Conservation (phyloP, 2,329 filamentous ascomycete genomes). For the Atkinsonella texensis region DNA sequence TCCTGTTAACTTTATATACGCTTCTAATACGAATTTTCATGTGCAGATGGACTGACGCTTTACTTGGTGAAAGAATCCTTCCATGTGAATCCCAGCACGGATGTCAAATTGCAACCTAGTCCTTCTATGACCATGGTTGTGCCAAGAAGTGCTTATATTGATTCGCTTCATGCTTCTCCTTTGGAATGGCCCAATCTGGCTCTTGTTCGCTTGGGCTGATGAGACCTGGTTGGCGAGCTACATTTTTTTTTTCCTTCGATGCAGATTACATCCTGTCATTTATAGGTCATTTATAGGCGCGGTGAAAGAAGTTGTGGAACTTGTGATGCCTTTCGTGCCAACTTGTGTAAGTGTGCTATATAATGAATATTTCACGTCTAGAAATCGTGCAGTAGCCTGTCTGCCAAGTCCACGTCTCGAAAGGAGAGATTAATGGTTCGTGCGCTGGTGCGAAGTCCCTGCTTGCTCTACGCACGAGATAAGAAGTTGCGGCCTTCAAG, state of each 20-base stretch:
- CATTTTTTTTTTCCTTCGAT: conserved; percentile 8
- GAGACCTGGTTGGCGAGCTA: conserved; percentile 17
- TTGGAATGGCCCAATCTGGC: conserved; percentile 7
- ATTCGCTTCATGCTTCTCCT: conserved; percentile 23
- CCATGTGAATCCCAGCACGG: conserved; percentile 53
- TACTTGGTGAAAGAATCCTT: no score
- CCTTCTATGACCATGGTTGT: conserved; percentile 79
- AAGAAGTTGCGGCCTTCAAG: background rate
- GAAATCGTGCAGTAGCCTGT: background rate
- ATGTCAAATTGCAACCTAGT: conserved; percentile 99
- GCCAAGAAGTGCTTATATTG: conserved; percentile 97
- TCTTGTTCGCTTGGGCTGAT: background rate
- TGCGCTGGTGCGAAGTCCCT: background rate
- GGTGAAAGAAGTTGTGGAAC: no score
- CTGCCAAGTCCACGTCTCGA: background rate
- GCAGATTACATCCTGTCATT: no score
- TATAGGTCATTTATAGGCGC: no score
- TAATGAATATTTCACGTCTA: background rate
- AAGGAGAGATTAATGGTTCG: background rate
- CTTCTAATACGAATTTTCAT: background rate
- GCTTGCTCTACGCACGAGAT: no score
- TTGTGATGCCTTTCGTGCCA: no score
- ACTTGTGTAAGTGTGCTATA: background rate
- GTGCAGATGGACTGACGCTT: background rate
- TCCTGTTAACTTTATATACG: background rate